A percentile compares a stretch with the other conserved stretches of the same genome.
Conservation (phyloP, 306 rosid species). For the Inga laurina region DNA sequence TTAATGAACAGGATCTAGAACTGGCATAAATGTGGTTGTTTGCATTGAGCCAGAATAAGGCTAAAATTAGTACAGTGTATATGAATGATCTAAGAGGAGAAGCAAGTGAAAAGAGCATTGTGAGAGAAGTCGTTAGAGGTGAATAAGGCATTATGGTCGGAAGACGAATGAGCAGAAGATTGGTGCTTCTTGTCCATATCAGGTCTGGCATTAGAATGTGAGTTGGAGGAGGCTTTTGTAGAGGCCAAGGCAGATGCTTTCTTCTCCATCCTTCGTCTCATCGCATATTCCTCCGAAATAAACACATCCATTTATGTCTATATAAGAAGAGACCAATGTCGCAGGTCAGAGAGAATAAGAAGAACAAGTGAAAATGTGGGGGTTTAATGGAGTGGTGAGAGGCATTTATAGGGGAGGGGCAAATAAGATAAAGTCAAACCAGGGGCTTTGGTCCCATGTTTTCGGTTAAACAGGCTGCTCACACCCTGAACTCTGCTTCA, state of each 20-base stretch:
- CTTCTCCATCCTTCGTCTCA: slow-evolving; percentile 56
- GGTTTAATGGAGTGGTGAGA: neutral
- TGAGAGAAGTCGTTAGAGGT: neutral
- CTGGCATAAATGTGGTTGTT: neutral
- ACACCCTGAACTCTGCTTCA: neutral
- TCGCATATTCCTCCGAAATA: slow-evolving; percentile 59
- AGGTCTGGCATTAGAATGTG: neutral
- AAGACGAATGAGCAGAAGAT: neutral
- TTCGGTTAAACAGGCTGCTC: slow-evolving; percentile 42
- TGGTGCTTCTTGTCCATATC: slow-evolving; percentile 1
- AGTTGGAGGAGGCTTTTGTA: neutral
- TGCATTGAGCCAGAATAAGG: neutral
- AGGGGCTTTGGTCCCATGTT: slow-evolving; percentile 59
- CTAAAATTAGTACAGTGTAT: neutral
- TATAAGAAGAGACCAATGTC: neutral
- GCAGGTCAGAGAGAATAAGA: neutral
- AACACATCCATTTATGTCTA: slow-evolving; percentile 57
- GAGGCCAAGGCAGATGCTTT: slow-evolving; percentile 34
- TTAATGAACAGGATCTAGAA: neutral
- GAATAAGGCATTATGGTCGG: neutral
- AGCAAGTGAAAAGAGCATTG: slow-evolving; percentile 38
- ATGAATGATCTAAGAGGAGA: slow-evolving; percentile 36
- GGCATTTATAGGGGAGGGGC: neutral
- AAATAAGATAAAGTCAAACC: slow-evolving; percentile 14
- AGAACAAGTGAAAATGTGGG: neutral